Percentiles rank a stretch among this genome's conserved stretches.
Conservation (phyloP, 768 basidiomycete species). For the Mycena floridula region DNA sequence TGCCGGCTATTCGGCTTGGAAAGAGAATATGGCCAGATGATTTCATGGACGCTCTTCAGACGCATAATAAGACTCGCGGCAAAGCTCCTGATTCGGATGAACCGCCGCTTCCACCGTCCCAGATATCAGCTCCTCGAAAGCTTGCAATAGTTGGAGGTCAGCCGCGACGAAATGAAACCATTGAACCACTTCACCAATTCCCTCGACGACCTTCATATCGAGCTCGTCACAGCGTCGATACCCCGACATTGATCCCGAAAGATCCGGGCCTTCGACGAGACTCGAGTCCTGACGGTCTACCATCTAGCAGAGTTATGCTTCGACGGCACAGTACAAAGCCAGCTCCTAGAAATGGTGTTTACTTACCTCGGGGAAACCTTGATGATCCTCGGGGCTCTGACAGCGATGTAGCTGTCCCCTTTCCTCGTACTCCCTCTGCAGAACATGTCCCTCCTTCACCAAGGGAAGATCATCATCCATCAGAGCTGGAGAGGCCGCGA, state of each 20-base stretch:
- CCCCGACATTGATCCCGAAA: conserved; percentile 40
- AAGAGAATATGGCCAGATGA: conserved; percentile 85
- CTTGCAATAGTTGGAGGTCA: conserved; percentile 44
- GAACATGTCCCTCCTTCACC: conserved; percentile 39
- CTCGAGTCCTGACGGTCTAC: conserved; percentile 49
- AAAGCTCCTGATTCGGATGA: conserved; percentile 7
- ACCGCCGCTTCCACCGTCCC: conserved; percentile 14
- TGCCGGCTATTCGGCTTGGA: conserved; percentile 48
- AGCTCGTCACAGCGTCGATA: conserved; percentile 58
- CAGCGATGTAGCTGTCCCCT: conserved; percentile 48
- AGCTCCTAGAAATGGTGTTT: conserved; percentile 38
- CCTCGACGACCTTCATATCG: conserved; percentile 59
- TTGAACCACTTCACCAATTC: conserved; percentile 41
- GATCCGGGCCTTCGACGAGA: conserved; percentile 45
- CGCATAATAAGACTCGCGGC: conserved; percentile 21
- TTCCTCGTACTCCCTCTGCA: conserved; percentile 54
- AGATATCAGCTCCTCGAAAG: conserved; percentile 46
- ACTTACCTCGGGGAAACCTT: conserved; percentile 32
- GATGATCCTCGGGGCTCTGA: conserved; percentile 28
- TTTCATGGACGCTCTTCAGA: conserved; percentile 58
- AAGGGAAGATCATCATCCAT: conserved; percentile 23
- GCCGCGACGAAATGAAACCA: conserved; percentile 38
- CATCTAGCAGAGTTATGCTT: conserved; percentile 42
- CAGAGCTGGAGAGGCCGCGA: conserved; percentile 30
- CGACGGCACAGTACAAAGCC: conserved; percentile 57